Base-by-base conservation (phyloP, 129 eudicot species). In the Chrysanthemum makinoi region DNA sequence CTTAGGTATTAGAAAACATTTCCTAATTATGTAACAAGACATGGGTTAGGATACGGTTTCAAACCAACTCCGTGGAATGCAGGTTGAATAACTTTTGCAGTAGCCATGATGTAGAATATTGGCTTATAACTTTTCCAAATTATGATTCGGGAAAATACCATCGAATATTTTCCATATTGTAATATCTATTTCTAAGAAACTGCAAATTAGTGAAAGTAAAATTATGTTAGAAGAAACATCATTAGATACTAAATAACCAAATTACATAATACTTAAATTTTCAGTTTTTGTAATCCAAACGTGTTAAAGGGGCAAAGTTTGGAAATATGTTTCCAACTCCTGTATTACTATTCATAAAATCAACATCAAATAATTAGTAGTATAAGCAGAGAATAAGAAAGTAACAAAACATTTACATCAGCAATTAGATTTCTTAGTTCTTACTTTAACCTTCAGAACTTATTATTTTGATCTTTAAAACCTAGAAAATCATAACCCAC, bases 11-110 rank as follows among this genome's bases (percentile, higher is more conserved):
- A 54, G 15, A 24, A 7, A 54, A 20, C 30, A 26, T 26, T 26
- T 26, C 30, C 30, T 26, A 26, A 3, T 2, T 26, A 26, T 26
- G 30, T 26, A 26, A 26, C 3, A 26, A 26, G 30, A 26, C 30
- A 19, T 48, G 54, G 65, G 55, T 11, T 77, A 90, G 99, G 99
- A 94, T 94, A 94, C 99, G 85, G 66, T 83, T 62, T 95, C 76
- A 82, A 86, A 65, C 97, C 99, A 59, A 83, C 96, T 68, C 96
- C 97, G 66, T 87, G 96, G 75, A 95, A 95, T 80, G 97, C 99
- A 87, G 97, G 97, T 71, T 95, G 97, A 80, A 88, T 77, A 80
- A 90, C 85, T 85, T 95, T 95, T 67, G 95, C 80, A 80, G 82
- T 80, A 77, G 99, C 84, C 99, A 95, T 94, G 59, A 56, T 69